Base-by-base conservation (phyloP, 192 early-diverging fungal species). In the Coemansia sp. region DNA sequence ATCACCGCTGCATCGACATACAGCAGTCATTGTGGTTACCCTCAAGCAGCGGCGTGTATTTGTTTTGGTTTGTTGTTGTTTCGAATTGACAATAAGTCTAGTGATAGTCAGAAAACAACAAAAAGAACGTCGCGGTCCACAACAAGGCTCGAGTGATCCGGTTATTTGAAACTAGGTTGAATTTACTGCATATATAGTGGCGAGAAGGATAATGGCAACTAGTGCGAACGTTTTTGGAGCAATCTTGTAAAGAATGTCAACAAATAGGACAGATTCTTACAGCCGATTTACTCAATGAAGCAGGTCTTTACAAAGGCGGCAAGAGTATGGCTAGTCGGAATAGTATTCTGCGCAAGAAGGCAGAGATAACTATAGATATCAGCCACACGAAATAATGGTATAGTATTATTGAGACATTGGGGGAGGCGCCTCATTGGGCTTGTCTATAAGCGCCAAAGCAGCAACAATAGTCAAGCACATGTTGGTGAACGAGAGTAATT, bases 321-420 rank as follows among this genome's bases (percentile, higher is more conserved):
- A 16, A 33, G 54, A 33, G 21, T n/a, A 48, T 9, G 46, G 46
- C 8, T 19, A 24, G 46, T 48, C n/a, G n/a, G 31, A 17, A 11
- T 14, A 34, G 54, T 9, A 57, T 31, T 34, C 54, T 16, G 54
- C 54, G 16, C 14, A 13, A 7, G 31, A 57, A 7, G 54, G 16
- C 54, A 57, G 54, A 31, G 31, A 31, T 57, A 57, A 57, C 54
- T 34, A 33, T 34, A 34, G 31, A 17, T 34, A 57, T 8, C 54
- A 57, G 54, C 54, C 54, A 57, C 54, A 35, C 16, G 35, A 34
- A 57, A 57, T 57, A 57, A 57, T 57, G 31, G 54, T n/a, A 57
- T 31, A 34, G 29, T 34, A 57, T 2, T 57, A 33, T 4, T 16
- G 54, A 48, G 46, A 19, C 46, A 48, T 48, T 48, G 19, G 46